Evolutionary conservation across 176 grass and related monocot genomes (phyloP).

Genomic region (Cenchrus purpureus): DNA sequence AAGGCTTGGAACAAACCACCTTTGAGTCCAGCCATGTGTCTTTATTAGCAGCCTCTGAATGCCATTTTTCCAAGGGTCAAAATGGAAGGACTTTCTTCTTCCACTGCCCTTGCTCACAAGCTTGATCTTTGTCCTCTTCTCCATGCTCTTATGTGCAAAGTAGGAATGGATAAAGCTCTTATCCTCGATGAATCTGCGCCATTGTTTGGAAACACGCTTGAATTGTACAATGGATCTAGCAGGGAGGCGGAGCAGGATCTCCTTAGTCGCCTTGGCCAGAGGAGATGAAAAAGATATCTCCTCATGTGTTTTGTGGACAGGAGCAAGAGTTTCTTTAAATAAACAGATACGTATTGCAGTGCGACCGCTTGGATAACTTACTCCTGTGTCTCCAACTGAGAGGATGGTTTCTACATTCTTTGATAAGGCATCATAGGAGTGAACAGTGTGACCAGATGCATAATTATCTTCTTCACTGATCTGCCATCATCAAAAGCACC

Average conservation of each 20-base stretch:
- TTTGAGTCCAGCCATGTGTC: slow-evolving; percentile 4
- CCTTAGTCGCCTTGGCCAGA: not conserved
- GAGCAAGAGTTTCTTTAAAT: slow-evolving; percentile 29
- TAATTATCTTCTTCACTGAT: slow-evolving; percentile 24
- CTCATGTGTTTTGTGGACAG: not conserved
- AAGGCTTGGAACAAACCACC: slow-evolving; percentile 35
- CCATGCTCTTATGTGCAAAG: not conserved
- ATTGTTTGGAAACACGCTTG: slow-evolving; percentile 3
- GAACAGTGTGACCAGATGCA: not conserved
- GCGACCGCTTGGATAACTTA: not conserved
- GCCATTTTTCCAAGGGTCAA: not conserved
- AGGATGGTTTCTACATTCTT: not conserved
- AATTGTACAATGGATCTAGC: slow-evolving; percentile 1
- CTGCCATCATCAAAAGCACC: not conserved
- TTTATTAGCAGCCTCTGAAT: not conserved
- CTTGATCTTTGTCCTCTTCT: slow-evolving; percentile 6
- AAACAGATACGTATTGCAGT: not conserved
- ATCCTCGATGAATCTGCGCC: not conserved
- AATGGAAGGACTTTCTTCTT: not conserved
- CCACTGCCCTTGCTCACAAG: slow-evolving; percentile 10
- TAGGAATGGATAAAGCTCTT: not conserved
- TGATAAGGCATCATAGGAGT: not conserved
- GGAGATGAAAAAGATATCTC: slow-evolving; percentile 1
- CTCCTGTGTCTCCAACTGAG: not conserved
- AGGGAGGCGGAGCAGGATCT: slow-evolving; percentile 18